phyloP scores from a whole-genome alignment of 768 basidiomycete genomes.

The Pleurotus platypus region DNA sequence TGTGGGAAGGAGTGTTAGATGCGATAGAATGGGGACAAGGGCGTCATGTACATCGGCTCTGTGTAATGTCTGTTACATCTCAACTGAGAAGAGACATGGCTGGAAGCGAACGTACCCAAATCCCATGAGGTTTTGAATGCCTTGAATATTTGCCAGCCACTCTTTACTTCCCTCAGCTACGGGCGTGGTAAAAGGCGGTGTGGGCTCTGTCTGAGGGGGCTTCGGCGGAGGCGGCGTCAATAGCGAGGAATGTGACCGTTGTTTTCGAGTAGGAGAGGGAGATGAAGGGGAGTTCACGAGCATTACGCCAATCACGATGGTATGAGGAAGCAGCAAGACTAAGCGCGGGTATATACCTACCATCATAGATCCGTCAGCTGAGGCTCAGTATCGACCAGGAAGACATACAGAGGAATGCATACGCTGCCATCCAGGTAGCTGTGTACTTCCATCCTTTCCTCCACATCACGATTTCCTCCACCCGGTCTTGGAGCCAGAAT shows the following conservation, averaged over 20 bases:
- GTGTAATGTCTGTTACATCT: neutral
- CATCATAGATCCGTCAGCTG: neutral
- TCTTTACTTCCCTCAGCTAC: conserved; percentile 64
- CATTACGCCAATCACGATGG: conserved; percentile 58
- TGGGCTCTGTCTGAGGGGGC: neutral
- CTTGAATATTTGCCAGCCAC: conserved; percentile 87
- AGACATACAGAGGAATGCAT: conserved; percentile 75
- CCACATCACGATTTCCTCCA: conserved; percentile 87
- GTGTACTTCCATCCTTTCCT: conserved; percentile 73
- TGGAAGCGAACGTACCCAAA: conserved; percentile 47
- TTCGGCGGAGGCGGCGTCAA: conserved; percentile 24
- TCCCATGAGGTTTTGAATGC: conserved; percentile 90
- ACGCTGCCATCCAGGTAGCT: conserved; percentile 67
- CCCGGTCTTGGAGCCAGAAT: conserved; percentile 87
- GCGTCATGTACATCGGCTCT: conserved; percentile 64
- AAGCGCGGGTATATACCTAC: conserved; percentile 77
- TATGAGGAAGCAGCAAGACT: conserved; percentile 66
- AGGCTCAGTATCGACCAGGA: neutral
- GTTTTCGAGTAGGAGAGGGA: conserved; percentile 28
- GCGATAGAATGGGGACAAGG: conserved; percentile 47
- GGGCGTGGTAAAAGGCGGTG: conserved; percentile 10
- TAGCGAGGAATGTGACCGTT: conserved; percentile 12
- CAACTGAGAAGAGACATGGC: neutral
- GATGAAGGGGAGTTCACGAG: conserved; percentile 50
- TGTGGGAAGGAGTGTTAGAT: conserved; percentile 34